Evolutionary conservation across 345 rosid genomes (phyloP).

Genomic region (Citrus australasica): DNA sequence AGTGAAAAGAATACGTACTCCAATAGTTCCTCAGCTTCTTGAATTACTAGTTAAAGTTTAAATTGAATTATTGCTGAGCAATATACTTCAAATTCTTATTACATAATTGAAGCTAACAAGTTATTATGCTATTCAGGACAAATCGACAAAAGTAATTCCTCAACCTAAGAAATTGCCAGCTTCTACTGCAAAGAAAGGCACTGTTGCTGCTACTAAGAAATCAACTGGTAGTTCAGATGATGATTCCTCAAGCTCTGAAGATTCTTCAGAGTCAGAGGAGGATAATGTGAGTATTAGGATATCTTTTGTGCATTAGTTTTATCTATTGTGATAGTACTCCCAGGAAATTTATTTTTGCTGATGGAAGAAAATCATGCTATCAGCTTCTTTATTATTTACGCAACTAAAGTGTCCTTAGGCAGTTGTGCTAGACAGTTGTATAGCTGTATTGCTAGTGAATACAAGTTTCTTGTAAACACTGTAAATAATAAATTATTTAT

Average conservation of each 20-base stretch:
- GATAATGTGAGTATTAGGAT: constrained; percentile 10
- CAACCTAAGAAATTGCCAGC: constrained; percentile 22
- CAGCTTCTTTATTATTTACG: background rate
- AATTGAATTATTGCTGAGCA: background rate
- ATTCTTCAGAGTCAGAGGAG: constrained; percentile 10
- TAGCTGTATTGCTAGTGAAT: background rate
- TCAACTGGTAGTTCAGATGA: constrained; percentile 23
- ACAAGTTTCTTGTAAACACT: background rate
- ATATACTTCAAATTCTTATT: background rate
- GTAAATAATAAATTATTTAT: background rate
- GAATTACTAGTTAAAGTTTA: background rate
- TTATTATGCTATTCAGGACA: constrained; percentile 22
- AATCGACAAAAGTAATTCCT: constrained; percentile 17
- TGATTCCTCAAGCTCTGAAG: constrained; percentile 6
- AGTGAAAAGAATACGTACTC: background rate
- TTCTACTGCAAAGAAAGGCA: constrained; percentile 14
- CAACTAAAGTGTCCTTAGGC: background rate
- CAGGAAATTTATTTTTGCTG: background rate
- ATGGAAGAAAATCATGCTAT: background rate
- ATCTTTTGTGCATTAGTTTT: background rate
- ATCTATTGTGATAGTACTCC: background rate
- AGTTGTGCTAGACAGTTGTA: background rate
- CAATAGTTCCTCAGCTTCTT: background rate
- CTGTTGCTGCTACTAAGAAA: constrained; percentile 10
- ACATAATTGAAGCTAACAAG: background rate